Evolutionary conservation across 305 asterid genomes (phyloP).

Genomic region (Withania somnifera): DNA sequence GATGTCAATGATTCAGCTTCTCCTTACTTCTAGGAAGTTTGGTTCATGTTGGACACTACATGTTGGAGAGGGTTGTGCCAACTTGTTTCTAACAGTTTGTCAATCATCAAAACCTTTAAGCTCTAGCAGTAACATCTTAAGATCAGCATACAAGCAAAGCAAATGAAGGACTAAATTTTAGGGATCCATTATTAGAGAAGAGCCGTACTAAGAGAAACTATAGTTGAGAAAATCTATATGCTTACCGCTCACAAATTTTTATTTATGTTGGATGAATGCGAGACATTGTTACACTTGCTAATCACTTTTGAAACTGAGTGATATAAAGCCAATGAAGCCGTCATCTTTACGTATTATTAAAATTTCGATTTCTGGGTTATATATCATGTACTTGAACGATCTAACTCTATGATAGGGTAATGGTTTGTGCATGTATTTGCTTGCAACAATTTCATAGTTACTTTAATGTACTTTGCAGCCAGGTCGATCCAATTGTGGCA

Average conservation of each 20-base stretch:
- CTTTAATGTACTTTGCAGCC: constrained; percentile 28
- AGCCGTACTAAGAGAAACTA: background rate
- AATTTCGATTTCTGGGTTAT: background rate
- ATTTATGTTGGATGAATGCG: background rate
- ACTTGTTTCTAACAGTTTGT: too few species aligned
- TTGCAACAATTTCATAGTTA: background rate
- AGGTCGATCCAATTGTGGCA: constrained; percentile 97
- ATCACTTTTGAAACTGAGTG: background rate
- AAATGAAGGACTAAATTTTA: background rate
- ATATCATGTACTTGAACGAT: background rate
- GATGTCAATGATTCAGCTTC: too few species aligned
- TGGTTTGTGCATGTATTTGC: background rate
- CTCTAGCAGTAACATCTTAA: background rate
- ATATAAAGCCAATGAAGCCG: background rate
- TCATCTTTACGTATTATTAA: background rate
- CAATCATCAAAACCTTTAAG: too few species aligned
- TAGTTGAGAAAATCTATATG: background rate
- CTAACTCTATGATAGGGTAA: background rate
- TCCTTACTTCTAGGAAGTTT: too few species aligned
- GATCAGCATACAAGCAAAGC: background rate
- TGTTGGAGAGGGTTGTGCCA: too few species aligned
- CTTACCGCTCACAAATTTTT: background rate
- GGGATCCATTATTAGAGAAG: background rate
- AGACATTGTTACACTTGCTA: background rate
- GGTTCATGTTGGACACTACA: too few species aligned